phyloP scores from a whole-genome alignment of 1,284 basidiomycete genomes.

The Moesziomyces antarcticus region DNA sequence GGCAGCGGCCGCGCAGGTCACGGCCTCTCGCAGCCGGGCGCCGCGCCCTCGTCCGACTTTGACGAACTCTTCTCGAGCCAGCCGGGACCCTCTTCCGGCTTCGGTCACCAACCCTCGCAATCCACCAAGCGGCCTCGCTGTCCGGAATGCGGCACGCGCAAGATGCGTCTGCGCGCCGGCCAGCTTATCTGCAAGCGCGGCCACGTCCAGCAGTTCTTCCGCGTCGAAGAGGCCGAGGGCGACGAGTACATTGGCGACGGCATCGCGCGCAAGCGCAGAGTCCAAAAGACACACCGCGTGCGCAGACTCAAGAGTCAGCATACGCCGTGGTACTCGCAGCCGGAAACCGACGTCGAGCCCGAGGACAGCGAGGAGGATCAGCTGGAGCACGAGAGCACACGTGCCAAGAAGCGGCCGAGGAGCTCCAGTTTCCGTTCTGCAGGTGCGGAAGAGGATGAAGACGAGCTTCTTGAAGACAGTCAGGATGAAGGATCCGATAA shows the following conservation, averaged over 20 bases:
- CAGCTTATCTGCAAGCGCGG: slow-evolving; percentile 53
- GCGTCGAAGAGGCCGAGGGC: slow-evolving; percentile 46
- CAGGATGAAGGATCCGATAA: slow-evolving; percentile 2
- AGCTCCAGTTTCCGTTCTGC: slow-evolving; percentile 11
- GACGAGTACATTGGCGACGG: slow-evolving; percentile 46
- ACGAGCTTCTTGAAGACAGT: slow-evolving; percentile 7
- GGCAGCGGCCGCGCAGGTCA: slow-evolving; percentile 8
- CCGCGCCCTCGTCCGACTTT: slow-evolving; percentile 33
- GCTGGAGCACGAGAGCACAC: slow-evolving; percentile 11
- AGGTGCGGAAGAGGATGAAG: slow-evolving; percentile 9
- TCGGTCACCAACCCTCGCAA: slow-evolving; percentile 16
- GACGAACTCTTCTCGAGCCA: slow-evolving; percentile 30
- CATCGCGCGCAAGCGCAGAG: slow-evolving; percentile 30
- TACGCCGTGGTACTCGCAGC: slow-evolving; percentile 34
- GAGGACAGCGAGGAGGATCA: slow-evolving; percentile 38
- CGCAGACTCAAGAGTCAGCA: slow-evolving; percentile 39
- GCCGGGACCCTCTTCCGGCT: slow-evolving; percentile 11
- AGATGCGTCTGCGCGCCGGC: slow-evolving; percentile 42
- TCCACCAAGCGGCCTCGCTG: slow-evolving; percentile 33
- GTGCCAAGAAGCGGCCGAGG: slow-evolving; percentile 20
- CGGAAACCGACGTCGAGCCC: slow-evolving; percentile 40
- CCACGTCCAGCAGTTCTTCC: slow-evolving; percentile 51
- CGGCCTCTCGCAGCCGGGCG: slow-evolving; percentile 31
- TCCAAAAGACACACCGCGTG: slow-evolving; percentile 20
- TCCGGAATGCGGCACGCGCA: slow-evolving; percentile 45